Evolutionary conservation across 2,329 filamentous ascomycete species (phyloP).

Genomic region (Botrytis hyacinthi): DNA sequence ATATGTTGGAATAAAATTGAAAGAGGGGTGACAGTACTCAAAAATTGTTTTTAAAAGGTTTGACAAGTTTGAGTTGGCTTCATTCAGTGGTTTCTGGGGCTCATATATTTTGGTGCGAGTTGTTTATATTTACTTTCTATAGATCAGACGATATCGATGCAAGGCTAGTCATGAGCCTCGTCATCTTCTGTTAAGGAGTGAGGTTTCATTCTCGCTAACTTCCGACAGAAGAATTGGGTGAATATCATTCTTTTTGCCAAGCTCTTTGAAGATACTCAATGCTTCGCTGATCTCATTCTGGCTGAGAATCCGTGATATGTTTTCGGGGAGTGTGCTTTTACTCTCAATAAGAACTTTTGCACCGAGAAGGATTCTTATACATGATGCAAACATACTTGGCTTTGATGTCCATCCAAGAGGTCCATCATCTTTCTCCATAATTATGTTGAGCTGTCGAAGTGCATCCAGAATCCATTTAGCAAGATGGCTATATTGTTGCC

Average conservation of each 20-base stretch:
- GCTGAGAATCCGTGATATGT: neutral
- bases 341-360: constrained; percentile 24
- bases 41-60: neutral
- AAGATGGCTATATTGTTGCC: constrained; percentile 2
- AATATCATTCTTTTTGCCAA: constrained; percentile 16
- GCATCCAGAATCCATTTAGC: constrained; percentile 47
- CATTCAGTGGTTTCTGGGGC: neutral
- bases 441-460: constrained; percentile 20
- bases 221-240: constrained; percentile 9
- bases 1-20: neutral
- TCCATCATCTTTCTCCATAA: constrained; percentile 52
- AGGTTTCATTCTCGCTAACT: neutral
- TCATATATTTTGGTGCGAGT: neutral
- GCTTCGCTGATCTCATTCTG: neutral
- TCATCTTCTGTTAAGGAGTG: constrained; percentile 12
- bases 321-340: neutral
- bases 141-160: neutral
- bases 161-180: neutral
- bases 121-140: neutral
- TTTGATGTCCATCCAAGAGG: constrained; percentile 72
- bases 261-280: constrained; percentile 7
- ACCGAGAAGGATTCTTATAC: constrained; percentile 45
- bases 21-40: neutral
- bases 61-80: neutral
- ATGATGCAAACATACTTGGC: constrained; percentile 63